Evolutionary conservation across 1,139 yeast species (phyloP), one percentile per base, ranked within the genome.

Genomic region (Yamadazyma buinensis): DNA sequence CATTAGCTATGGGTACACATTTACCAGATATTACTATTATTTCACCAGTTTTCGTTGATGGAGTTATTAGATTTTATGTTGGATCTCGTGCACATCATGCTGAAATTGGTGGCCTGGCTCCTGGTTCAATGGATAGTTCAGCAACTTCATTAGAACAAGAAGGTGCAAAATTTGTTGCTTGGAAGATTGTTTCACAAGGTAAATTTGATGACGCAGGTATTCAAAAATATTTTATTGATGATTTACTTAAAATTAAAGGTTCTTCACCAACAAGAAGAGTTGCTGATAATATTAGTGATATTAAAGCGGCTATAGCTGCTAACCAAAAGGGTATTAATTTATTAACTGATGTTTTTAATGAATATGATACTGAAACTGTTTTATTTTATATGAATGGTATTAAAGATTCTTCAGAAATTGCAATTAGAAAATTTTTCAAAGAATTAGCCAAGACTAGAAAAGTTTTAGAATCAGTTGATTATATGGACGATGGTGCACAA

Each of bases 41-140:
- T 21, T 45, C 52, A 7, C 54, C 52, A n/a, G 48, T 47, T 12
- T 49, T 43, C 30, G 52, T 51, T 15, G 53, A 57, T 26, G 64
- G 61, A 7, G 56, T 55, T 23, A 68, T 78, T 27, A 67, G 73
- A 26, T 79, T 79, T 43, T 77, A 73, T 58, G 78, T 75, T 22
- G 85, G 84, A 1, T 68, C 83, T 3, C 60, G 85, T 29, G 85
- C 84, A 10, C 85, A 79, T 48, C 85, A 79, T 48, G 75, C 84
- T 10, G 85, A 79, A 47, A 78, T 79, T 47, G 85, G 85, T 26
- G 84, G 85, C 19, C 59, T 77, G 30, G 60, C 76, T 14, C 81
- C 85, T 2, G 85, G 85, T 1, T 78, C 84, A 1, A 75, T 77
- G 75, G 80, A 82, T 7, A 79, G 84, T 3, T 69, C 70, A 41